Base-by-base conservation (phyloP, 352 stramenopile genomes). In the Sclerospora graminicola region DNA sequence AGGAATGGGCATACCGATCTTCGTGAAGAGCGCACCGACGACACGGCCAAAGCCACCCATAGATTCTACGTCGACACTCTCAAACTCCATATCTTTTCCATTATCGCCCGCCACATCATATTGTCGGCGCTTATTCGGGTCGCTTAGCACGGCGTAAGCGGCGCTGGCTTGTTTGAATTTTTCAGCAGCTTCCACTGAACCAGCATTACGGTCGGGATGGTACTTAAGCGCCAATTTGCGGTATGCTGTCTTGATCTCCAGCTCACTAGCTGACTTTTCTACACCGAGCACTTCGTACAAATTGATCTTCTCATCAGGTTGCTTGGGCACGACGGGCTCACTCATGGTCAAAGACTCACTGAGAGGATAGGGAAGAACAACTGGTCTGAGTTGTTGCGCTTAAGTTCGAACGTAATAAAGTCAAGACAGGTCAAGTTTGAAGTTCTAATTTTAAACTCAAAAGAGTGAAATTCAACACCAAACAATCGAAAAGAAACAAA, bases 161-260 rank as follows among this genome's bases (percentile, higher is more conserved):
- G 76, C 84, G 29, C 74, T 85, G 15, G 88, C 78, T 38, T 78
- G 62, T 53, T 93, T 93, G 56, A 93, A 93, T 52, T 86, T 75
- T 39, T 93, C 77, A 18, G 68, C 72, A 6, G 81, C 81, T 15
- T 89, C 81, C 30, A 63, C 59, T 15, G 72, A 84, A 49, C 82
- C 82, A 16, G 72, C 73, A 38, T 94, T 92, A 48, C 82, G 79
- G 54, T 95, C 84, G 14, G 84, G 84, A 48, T 95, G 84, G 52
- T 86, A 89, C 61, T 94, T 92, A 54, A 93, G 77, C 46, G 81
- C 82, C 31, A 94, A 62, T 62, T 93, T 94, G 41, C 78, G 74
- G 70, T 94, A 95, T 19, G 82, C 74, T 14, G 61, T 71, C 60
- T 94, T 94, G 62, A 95, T 94, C 56, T 95, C 84, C 42, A 91